Conservation (phyloP, 495 filamentous ascomycete genomes). For the Annulohypoxylon maeteangense region DNA sequence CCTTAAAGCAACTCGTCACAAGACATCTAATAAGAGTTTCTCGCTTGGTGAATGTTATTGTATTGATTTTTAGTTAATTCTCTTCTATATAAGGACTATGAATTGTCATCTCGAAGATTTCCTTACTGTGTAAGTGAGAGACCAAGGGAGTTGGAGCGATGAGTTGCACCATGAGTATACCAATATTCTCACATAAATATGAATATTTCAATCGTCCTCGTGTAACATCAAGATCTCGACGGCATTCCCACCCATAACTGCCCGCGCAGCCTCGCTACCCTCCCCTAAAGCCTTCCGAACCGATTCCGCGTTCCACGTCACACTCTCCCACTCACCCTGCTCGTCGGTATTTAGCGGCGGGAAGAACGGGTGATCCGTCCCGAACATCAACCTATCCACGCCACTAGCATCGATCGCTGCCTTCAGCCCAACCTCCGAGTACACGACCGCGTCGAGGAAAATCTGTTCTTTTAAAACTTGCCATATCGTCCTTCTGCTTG, state of each 20-base stretch:
- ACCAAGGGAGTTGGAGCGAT: neutral
- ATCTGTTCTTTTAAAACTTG: slow-evolving; percentile 87
- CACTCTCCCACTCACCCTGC: slow-evolving; percentile 82
- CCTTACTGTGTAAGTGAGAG: neutral
- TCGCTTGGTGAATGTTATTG: no score
- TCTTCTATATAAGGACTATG: no score
- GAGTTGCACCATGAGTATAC: neutral
- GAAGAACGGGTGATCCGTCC: slow-evolving; percentile 96
- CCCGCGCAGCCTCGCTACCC: slow-evolving; percentile 59
- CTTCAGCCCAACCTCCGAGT: slow-evolving; percentile 76
- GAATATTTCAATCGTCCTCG: slow-evolving; percentile 45
- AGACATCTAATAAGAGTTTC: no score
- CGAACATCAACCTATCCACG: slow-evolving; percentile 79
- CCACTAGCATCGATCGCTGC: slow-evolving; percentile 75
- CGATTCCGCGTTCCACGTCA: slow-evolving; percentile 78
- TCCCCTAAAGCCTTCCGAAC: slow-evolving; percentile 69
- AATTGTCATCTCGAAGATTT: no score
- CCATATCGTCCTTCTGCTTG: slow-evolving; percentile 72
- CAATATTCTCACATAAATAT: neutral
- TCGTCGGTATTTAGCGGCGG: slow-evolving; percentile 73
- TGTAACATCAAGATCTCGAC: slow-evolving; percentile 68
- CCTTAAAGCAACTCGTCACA: no score
- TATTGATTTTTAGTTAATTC: no score
- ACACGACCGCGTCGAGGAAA: slow-evolving; percentile 89
- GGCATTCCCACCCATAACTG: slow-evolving; percentile 77